Evolutionary conservation across 345 rosid genomes (phyloP).

Genomic region (Gossypium ekmanianum): DNA sequence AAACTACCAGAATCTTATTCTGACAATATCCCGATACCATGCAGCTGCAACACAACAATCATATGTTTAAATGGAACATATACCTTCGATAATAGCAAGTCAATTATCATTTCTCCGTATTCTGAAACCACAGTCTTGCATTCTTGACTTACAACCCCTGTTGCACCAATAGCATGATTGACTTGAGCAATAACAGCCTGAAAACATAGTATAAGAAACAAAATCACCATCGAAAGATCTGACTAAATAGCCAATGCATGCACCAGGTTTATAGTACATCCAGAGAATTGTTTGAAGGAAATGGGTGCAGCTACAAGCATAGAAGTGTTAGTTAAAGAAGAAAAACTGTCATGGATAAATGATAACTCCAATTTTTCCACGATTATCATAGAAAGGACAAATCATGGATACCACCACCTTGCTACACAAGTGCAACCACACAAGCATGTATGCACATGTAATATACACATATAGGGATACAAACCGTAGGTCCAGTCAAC

Average conservation of each 20-base stretch:
- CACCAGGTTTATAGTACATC: not conserved
- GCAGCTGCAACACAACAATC: not conserved
- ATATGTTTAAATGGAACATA: not conserved
- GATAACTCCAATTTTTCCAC: not conserved
- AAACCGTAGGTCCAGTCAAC: conserved; percentile 69
- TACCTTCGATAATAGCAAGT: conserved; percentile 35
- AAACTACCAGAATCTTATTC: not conserved
- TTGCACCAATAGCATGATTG: conserved; percentile 70
- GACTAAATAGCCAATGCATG: not conserved
- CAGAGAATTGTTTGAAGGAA: not conserved
- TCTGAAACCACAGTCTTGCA: conserved; percentile 58
- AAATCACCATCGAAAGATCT: not conserved
- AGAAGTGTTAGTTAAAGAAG: not conserved
- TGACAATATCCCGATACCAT: not conserved
- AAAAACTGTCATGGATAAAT: not conserved
- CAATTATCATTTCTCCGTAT: conserved; percentile 54
- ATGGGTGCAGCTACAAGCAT: not conserved
- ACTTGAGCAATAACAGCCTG: conserved; percentile 57
- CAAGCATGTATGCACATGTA: not conserved
- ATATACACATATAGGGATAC: conserved; percentile 15
- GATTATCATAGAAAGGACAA: conserved; percentile 2
- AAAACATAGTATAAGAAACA: conserved; percentile 4
- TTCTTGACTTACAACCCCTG: conserved; percentile 63
- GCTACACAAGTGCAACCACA: not conserved
- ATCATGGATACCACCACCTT: not conserved